A percentile compares a stretch with the other conserved stretches of the same genome.
Evolutionary conservation across 169 alveolate genomes (phyloP).

Genomic region (Theileria orientalis): DNA sequence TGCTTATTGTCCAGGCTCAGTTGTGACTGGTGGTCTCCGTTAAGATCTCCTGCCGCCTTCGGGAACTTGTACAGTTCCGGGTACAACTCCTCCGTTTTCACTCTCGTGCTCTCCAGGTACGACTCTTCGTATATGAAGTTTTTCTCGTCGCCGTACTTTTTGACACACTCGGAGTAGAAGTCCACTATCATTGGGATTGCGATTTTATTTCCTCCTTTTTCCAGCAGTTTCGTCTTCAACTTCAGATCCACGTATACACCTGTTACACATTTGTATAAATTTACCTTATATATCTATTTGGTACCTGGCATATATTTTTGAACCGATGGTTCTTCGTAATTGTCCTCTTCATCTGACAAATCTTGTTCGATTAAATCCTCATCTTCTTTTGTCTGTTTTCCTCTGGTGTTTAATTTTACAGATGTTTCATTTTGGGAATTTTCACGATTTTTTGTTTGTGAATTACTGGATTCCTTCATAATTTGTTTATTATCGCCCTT

Average conservation of each 20-base stretch:
- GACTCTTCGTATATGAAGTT: conserved; percentile 68
- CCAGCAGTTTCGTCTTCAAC: conserved; percentile 29
- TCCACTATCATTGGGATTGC: conserved; percentile 63
- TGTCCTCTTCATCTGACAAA: conserved; percentile 61
- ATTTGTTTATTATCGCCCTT: neutral
- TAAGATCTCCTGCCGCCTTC: neutral
- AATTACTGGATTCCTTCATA: neutral
- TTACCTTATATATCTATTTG: neutral
- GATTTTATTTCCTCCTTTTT: conserved; percentile 2
- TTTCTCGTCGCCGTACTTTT: conserved; percentile 68
- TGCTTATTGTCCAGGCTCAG: neutral
- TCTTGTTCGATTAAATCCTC: conserved; percentile 60
- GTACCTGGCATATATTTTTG: conserved; percentile 61
- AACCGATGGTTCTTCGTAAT: conserved; percentile 39
- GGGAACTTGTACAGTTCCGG: neutral
- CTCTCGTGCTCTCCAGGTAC: conserved; percentile 18
- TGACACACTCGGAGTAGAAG: conserved; percentile 74
- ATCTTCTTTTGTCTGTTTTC: conserved; percentile 19
- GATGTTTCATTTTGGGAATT: neutral
- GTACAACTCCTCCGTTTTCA: neutral
- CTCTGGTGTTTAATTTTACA: conserved; percentile 1
- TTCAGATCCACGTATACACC: conserved; percentile 56
- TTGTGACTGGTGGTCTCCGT: neutral
- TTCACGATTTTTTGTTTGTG: neutral
- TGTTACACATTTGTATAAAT: neutral